Evolutionary conservation across 139 green algal genomes (phyloP).

Genomic region (Limnomonas spitsbergensis): DNA sequence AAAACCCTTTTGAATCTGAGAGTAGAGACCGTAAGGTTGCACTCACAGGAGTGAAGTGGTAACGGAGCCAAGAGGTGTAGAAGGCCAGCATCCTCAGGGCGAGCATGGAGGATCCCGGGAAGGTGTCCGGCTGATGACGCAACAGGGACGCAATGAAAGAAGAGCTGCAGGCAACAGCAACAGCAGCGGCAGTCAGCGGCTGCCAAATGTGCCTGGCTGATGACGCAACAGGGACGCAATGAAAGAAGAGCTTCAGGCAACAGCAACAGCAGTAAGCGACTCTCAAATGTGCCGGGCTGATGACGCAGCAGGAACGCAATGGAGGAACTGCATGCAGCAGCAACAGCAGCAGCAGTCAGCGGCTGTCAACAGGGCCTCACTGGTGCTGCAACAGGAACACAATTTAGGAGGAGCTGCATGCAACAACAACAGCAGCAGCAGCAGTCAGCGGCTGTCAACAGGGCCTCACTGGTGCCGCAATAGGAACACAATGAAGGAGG

Average conservation of each 20-base stretch:
- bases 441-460: too few species aligned
- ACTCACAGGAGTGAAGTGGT: slow-evolving; percentile 33
- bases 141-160: slow-evolving; percentile 25
- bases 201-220: slow-evolving; percentile 25
- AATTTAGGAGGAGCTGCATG: too few species aligned
- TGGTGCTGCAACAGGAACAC: too few species aligned
- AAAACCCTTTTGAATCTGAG: too few species aligned
- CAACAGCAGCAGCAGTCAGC: too few species aligned
- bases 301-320: slow-evolving; percentile 30
- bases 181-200: background rate
- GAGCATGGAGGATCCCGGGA: slow-evolving; percentile 26
- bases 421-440: too few species aligned
- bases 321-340: background rate
- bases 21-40: too few species aligned
- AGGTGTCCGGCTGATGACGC: slow-evolving; percentile 26
- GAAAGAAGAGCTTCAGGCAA: slow-evolving; percentile 12
- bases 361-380: too few species aligned
- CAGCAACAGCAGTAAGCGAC: background rate
- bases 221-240: slow-evolving; percentile 30
- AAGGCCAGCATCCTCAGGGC: slow-evolving; percentile 38
- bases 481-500: too few species aligned
- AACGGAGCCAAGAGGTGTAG: slow-evolving; percentile 33
- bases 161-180: slow-evolving; percentile 4
- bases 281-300: slow-evolving; percentile 25
- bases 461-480: too few species aligned